Conservation (phyloP, 148 eudicot genomes). For the Heliamphora exappendiculata region DNA sequence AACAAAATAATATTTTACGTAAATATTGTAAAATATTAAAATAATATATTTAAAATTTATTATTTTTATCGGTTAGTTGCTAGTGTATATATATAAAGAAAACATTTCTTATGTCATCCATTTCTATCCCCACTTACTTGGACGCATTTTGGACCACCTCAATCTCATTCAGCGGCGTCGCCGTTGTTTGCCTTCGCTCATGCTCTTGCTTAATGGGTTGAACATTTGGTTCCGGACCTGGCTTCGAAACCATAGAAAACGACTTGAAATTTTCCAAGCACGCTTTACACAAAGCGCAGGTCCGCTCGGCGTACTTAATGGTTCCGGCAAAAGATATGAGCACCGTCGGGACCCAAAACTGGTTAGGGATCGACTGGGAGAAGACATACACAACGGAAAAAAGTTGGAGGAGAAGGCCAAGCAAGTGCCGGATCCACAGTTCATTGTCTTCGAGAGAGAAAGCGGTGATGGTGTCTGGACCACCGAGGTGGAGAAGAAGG, state of each 20-base stretch:
- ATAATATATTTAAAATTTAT: too few relatives aligned
- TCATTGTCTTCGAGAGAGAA: slow-evolving; percentile 26
- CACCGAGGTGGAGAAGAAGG: slow-evolving; percentile 26
- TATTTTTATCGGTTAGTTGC: too few relatives aligned
- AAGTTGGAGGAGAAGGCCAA: background rate
- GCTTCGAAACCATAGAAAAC: background rate
- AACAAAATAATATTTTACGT: too few relatives aligned
- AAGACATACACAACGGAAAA: background rate
- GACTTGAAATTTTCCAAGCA: slow-evolving; percentile 4
- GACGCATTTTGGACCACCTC: too few relatives aligned
- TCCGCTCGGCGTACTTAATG: slow-evolving; percentile 4
- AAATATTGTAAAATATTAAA: too few relatives aligned
- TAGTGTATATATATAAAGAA: too few relatives aligned
- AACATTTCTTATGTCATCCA: too few relatives aligned
- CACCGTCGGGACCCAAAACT: slow-evolving; percentile 4
- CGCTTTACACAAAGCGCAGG: background rate
- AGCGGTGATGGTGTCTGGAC: slow-evolving; percentile 28
- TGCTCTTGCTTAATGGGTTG: background rate
- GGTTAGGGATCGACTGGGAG: background rate
- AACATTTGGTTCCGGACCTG: background rate
- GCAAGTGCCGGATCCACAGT: slow-evolving; percentile 8
- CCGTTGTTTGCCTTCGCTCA: too few relatives aligned
- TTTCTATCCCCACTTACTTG: too few relatives aligned
- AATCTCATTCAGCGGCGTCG: too few relatives aligned
- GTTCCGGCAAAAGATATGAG: background rate